Evolutionary conservation across 805 yeast genomes (phyloP).

Genomic region (Candida koratica): DNA sequence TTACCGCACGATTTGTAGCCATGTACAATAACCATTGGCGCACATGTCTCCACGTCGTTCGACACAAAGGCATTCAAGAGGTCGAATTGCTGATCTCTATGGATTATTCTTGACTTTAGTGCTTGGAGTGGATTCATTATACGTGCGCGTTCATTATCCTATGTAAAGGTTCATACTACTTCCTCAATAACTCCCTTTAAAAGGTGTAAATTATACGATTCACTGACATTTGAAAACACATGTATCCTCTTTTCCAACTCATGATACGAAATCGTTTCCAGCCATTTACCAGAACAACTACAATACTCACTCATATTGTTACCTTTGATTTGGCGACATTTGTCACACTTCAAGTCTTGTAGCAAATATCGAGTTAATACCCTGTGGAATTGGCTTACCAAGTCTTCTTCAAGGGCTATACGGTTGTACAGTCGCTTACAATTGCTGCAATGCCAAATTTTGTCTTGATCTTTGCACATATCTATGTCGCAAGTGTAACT

Average conservation of each 20-base stretch:
- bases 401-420: slow-evolving; percentile 70
- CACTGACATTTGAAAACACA: slow-evolving; percentile 57
- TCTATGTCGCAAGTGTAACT: slow-evolving; percentile 72
- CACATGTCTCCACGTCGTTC: slow-evolving; percentile 22
- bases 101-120: no score
- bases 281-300: slow-evolving; percentile 86
- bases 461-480: slow-evolving; percentile 65
- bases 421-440: slow-evolving; percentile 66
- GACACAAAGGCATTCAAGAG: slow-evolving; percentile 34
- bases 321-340: slow-evolving; percentile 65
- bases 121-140: no score
- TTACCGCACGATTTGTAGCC: slow-evolving; percentile 51
- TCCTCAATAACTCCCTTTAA: slow-evolving; percentile 7
- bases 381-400: slow-evolving; percentile 61
- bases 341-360: slow-evolving; percentile 80
- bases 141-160: background rate
- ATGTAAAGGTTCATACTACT: background rate
- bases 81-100: slow-evolving; percentile 30
- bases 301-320: slow-evolving; percentile 73
- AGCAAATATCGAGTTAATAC: slow-evolving; percentile 56
- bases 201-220: slow-evolving; percentile 56
- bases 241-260: slow-evolving; percentile 43
- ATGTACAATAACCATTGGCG: slow-evolving; percentile 41
- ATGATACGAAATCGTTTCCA: slow-evolving; percentile 46
- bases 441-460: slow-evolving; percentile 57